Base-by-base conservation (phyloP, 106 monocot genomes). In the Platanthera zijinensis region DNA sequence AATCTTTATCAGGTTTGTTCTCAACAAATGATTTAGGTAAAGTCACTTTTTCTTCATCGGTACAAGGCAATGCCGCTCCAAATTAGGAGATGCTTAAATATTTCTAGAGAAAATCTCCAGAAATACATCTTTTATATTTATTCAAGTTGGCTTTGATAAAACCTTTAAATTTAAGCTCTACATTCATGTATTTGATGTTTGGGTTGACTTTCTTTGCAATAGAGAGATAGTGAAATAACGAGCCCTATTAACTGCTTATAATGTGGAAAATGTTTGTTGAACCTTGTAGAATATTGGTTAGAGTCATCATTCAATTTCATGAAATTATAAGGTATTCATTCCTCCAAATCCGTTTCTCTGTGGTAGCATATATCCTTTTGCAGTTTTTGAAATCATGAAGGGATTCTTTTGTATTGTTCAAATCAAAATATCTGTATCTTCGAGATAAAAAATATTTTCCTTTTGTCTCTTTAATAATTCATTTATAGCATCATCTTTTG, bases 401-500 rank as follows among this genome's bases (percentile, higher is more conserved):
- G 32, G 28, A 66, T 32, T 32, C 66, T 32, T 66, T 32, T 1
- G 32, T 66, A 30, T 66, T 66, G 32, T 32, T 32, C 59, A 61
- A 61, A 61, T 61, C 59, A 56, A 56, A 14, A 56, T 62, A 62
- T 25, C 5, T 18, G 18, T 21, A 21, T 62, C 11, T 32, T 9
- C 28, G 21, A 61, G 21, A 61, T 61, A 21, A 18, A 61, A 66
- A 66, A 64, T 66, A 5, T 66, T 25, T 25, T 66, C 30, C 32
- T 13, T 67, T 14, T 3, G 8, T 12, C 17, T 70, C 48, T n/a
- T 48, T 15, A 48, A 11, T 1, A 0, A 70, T 70, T 45, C 12
- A 70, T 70, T 70, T 70, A 47, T 48, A 70, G 48, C 17, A 70
- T 47, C 48, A 70, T 70, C 17, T 48, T 70, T 47, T 48, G 15